Evolutionary conservation across 257 asterid genomes (phyloP).

Genomic region (Cynanchum wilfordii): DNA sequence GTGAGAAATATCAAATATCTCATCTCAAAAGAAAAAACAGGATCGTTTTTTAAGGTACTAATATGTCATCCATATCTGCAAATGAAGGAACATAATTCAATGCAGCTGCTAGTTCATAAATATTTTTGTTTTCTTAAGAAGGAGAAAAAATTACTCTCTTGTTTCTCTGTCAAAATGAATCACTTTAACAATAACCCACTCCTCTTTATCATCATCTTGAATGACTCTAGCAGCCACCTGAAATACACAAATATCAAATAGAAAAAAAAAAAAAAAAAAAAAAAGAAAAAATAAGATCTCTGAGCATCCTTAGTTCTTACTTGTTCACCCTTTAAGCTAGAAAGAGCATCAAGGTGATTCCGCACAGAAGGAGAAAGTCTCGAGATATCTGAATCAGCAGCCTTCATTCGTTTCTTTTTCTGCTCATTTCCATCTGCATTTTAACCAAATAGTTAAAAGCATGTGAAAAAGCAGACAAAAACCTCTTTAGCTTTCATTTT

Average conservation of each 20-base stretch:
- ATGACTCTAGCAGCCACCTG: conserved; percentile 96
- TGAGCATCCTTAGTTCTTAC: conserved; percentile 34
- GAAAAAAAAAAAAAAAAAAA: background rate
- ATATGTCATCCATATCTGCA: background rate
- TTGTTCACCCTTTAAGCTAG: conserved; percentile 93
- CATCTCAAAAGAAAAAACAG: background rate
- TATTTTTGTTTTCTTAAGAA: too few relatives aligned
- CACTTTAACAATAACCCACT: conserved; percentile 96
- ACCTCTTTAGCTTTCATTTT: background rate
- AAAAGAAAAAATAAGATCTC: background rate
- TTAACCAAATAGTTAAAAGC: conserved; percentile 2
- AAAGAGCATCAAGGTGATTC: conserved; percentile 67
- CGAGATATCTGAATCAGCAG: conserved; percentile 63
- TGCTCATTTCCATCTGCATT: conserved; percentile 78
- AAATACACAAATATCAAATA: conserved; percentile 13
- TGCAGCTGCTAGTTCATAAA: background rate
- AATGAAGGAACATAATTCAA: background rate
- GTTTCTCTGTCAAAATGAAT: conserved; percentile 91
- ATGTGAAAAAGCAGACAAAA: background rate
- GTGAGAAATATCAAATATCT: conserved; percentile 4
- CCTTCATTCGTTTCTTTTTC: conserved; percentile 78
- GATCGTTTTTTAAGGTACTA: background rate
- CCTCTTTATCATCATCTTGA: conserved; percentile 89
- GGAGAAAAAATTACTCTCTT: conserved; percentile 56
- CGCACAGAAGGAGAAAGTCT: conserved; percentile 61